These are phyloP conservation scores for Trichophyton verrucosum DNA, from an alignment of 2,329 filamentous ascomycete genomes.

Conservation along the genomic window DNA sequence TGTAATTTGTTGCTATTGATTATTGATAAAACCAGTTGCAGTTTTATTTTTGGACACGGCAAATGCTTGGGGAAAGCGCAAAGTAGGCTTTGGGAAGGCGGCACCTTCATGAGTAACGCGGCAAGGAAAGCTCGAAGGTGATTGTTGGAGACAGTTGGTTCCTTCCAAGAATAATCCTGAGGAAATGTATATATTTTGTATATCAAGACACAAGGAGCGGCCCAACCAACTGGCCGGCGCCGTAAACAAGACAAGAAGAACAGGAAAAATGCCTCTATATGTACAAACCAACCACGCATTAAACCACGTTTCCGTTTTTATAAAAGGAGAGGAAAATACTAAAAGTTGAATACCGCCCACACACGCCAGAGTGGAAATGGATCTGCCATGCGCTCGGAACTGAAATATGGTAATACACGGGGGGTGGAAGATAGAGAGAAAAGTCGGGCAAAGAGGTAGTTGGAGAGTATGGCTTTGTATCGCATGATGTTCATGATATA, in stretches of 20 bases:
- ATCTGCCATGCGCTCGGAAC: conserved; percentile 20
- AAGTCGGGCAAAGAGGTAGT: conserved; percentile 10
- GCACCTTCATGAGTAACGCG: neutral
- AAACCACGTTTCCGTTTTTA: conserved; percentile 26
- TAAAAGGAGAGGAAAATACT: conserved; percentile 18
- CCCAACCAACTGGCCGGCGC: neutral
- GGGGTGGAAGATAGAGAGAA: conserved; percentile 19
- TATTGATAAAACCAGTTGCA: neutral
- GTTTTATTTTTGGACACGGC: neutral
- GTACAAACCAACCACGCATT: conserved; percentile 31
- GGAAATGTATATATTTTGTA: conserved; percentile 1
- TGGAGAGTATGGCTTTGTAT: neutral
- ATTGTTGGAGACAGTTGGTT: neutral
- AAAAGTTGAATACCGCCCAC: conserved; percentile 24
- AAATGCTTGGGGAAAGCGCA: neutral
- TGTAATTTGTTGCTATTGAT: too few relatives aligned
- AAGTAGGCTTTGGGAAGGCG: neutral
- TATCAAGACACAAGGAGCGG: neutral
- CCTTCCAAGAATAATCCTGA: neutral
- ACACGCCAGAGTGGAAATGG: conserved; percentile 36
- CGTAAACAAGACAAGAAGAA: conserved; percentile 7
- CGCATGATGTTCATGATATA: neutral
- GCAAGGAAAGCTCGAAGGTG: neutral
- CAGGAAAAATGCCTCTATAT: conserved; percentile 26
- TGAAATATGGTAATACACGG: conserved; percentile 24